Evolutionary conservation across 345 rosid genomes (phyloP), one percentile per base, ranked within the genome.

Genomic region (Xanthoceras sorbifolium): DNA sequence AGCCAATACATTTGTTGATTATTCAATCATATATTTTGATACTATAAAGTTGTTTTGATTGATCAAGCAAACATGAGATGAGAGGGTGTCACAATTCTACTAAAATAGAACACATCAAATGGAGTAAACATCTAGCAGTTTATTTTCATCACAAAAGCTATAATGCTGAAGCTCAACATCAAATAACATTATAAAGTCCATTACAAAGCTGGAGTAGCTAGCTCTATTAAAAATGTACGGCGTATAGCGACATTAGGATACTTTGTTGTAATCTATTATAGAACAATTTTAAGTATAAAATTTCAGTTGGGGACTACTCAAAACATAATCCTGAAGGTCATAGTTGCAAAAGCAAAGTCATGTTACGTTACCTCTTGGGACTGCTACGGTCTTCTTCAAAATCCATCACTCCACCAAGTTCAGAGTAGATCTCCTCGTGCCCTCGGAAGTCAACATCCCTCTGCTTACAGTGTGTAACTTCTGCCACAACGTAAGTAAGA

Each of bases 401-500:
- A 74, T 97, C 98, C 99, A 96, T 96, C 87, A 96, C 94, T 92
- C 99, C 98, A 84, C 97, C 89, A 87, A 93, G 79, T 86, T 93
- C 99, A 92, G 94, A 88, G 88, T 84, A 94, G 85, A 87, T 86
- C 83, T 92, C 98, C 88, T 96, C 97, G 65, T 90, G 88, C 85
- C 90, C 97, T 90, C 93, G 87, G 90, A 81, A 87, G 78, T 90
- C 97, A 78, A 82, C 48, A 77, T 92, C 95, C 64, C 88, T 98
- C 99, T 94, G 99, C 92, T 92, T 83, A 94, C 88, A 92, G 95
- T 82, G 82, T 89, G 94, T 86, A 90, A 88, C 98, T 92, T 94
- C 98, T 92, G 97, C 98, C 97, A 97, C 89, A 86, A 91, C 48
- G 97, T 96, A 96, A 96, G 98, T 92, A 94, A 92, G 95, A 82